A percentile compares a stretch with the other conserved stretches of the same genome.
Conservation (phyloP, 768 basidiomycete genomes). For the Hericium alpestre region DNA sequence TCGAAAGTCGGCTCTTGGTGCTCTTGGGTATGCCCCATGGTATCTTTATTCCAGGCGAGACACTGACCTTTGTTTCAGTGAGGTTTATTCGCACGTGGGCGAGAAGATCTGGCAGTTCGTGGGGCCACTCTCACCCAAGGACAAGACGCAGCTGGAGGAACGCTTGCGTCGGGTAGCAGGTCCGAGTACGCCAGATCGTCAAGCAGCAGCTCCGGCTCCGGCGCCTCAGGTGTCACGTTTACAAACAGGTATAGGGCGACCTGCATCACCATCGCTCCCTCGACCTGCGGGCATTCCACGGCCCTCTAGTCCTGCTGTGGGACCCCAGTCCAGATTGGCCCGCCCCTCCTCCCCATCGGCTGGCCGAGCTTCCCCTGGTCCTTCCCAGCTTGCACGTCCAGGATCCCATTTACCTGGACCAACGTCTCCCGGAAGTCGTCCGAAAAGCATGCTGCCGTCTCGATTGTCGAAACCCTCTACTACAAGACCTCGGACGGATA, state of each 20-base stretch:
- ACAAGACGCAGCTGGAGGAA: slow-evolving; percentile 88
- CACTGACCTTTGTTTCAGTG: slow-evolving; percentile 32
- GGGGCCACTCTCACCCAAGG: slow-evolving; percentile 68
- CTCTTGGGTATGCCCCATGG: slow-evolving; percentile 54
- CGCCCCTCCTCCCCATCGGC: slow-evolving; percentile 32
- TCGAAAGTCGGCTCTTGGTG: slow-evolving; percentile 74
- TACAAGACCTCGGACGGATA: slow-evolving; percentile 41
- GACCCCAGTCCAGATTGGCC: slow-evolving; percentile 28
- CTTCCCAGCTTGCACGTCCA: slow-evolving; percentile 17
- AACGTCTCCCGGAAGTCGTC: slow-evolving; percentile 33
- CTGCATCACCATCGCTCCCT: slow-evolving; percentile 37
- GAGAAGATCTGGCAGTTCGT: slow-evolving; percentile 79
- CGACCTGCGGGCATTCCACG: slow-evolving; percentile 36
- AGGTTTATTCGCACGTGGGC: slow-evolving; percentile 72
- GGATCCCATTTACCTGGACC: slow-evolving; percentile 21
- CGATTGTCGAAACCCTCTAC: slow-evolving; percentile 40
- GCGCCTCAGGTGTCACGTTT: slow-evolving; percentile 42
- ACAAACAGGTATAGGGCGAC: slow-evolving; percentile 34
- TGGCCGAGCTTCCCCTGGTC: slow-evolving; percentile 27
- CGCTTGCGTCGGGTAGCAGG: slow-evolving; percentile 74
- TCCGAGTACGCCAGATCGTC: slow-evolving; percentile 37
- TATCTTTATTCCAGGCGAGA: background rate
- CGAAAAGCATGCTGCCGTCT: slow-evolving; percentile 66
- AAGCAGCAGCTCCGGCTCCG: slow-evolving; percentile 28
- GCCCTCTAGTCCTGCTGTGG: slow-evolving; percentile 36